Evolutionary conservation across 2,329 filamentous ascomycete species (phyloP).

Genomic region (Epichloe scottii): DNA sequence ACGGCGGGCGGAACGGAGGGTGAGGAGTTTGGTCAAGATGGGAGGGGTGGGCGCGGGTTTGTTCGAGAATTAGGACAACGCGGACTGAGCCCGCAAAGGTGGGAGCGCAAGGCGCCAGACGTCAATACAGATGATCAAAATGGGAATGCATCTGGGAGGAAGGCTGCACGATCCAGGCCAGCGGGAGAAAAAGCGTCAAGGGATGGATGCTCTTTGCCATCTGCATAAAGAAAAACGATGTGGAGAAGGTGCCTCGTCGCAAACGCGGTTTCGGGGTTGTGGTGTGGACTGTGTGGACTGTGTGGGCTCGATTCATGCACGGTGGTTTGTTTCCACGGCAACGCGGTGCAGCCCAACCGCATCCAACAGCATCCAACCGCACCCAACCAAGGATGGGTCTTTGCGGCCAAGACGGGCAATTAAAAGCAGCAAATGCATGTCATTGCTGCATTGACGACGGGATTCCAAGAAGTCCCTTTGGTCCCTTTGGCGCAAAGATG

Average conservation of each 20-base stretch:
- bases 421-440: background rate
- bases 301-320: background rate
- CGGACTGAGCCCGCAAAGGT: slow-evolving; percentile 1
- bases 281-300: no score
- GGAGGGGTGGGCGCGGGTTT: no score
- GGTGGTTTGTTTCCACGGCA: slow-evolving; percentile 5
- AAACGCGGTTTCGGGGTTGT: background rate
- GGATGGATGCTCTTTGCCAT: background rate
- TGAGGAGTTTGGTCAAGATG: background rate
- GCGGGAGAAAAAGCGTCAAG: background rate
- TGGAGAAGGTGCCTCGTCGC: background rate
- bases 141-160: slow-evolving; percentile 14
- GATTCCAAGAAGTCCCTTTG: background rate
- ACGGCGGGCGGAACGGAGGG: background rate
- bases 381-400: background rate
- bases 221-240: background rate
- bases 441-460: background rate
- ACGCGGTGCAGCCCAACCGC: background rate
- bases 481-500: background rate
- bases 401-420: no score
- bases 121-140: slow-evolving; percentile 19
- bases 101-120: slow-evolving; percentile 3
- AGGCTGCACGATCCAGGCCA: background rate
- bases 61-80: background rate
- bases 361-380: no score